A percentile compares a stretch with the other conserved stretches of the same genome.
phyloP scores from a whole-genome alignment of 768 basidiomycete genomes.

The Daedaleopsis sinensis region DNA sequence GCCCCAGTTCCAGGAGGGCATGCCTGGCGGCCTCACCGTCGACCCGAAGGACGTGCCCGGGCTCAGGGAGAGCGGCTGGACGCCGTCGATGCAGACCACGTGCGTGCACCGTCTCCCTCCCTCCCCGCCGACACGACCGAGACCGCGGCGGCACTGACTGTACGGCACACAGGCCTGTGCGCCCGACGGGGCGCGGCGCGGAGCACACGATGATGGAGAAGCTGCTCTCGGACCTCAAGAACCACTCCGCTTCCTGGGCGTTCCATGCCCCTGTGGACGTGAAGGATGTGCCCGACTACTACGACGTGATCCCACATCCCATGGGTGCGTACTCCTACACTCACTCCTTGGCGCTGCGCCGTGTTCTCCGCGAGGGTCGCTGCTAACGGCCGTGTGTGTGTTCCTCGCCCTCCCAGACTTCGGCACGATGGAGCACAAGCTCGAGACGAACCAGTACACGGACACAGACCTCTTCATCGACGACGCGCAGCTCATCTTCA shows the following conservation, averaged over 20 bases:
- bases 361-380: constrained; percentile 4
- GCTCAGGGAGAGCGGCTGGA: constrained; percentile 93
- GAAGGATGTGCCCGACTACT: constrained; percentile 86
- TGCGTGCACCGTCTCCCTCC: constrained; percentile 43
- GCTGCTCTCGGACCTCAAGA: constrained; percentile 76
- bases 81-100: constrained; percentile 75
- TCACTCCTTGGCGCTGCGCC: not conserved
- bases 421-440: constrained; percentile 83
- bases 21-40: constrained; percentile 50
- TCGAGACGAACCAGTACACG: constrained; percentile 85
- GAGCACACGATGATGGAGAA: constrained; percentile 74
- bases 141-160: not conserved
- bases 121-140: not conserved
- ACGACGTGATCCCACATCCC: constrained; percentile 84
- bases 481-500: constrained; percentile 84
- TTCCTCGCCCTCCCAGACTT: constrained; percentile 58
- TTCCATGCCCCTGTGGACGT: constrained; percentile 81
- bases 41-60: constrained; percentile 88
- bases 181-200: constrained; percentile 53
- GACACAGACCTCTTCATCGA: constrained; percentile 72
- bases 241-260: constrained; percentile 84
- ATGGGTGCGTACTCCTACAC: constrained; percentile 69
- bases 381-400: not conserved
- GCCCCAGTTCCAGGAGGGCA: constrained; percentile 68
- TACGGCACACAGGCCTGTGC: constrained; percentile 33